Evolutionary conservation across 768 basidiomycete genomes (phyloP).

Genomic region (Leccinum arenicola): DNA sequence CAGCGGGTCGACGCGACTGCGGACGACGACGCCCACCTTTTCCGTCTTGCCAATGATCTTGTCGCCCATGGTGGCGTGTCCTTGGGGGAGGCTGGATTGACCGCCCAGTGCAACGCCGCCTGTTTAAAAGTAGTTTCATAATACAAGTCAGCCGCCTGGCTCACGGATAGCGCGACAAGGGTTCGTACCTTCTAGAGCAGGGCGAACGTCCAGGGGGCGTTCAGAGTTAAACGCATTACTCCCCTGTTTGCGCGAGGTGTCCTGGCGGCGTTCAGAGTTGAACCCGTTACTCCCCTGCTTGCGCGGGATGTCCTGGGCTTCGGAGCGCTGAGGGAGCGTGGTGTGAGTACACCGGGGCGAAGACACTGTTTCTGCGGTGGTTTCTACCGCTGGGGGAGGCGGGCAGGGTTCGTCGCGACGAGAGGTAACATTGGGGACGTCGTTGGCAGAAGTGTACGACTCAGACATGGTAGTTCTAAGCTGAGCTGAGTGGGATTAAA

Average conservation of each 20-base stretch:
- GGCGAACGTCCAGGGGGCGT: constrained; percentile 37
- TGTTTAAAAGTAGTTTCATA: neutral
- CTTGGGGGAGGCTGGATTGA: constrained; percentile 24
- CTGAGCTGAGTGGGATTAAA: neutral
- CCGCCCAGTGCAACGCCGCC: constrained; percentile 29
- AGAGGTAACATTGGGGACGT: constrained; percentile 21
- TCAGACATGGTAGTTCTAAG: neutral
- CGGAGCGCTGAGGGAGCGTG: neutral
- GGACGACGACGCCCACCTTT: constrained; percentile 38
- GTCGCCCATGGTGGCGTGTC: constrained; percentile 45
- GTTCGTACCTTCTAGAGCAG: constrained; percentile 31
- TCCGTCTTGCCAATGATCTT: constrained; percentile 59
- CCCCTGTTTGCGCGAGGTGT: neutral
- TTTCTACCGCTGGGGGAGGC: constrained; percentile 38
- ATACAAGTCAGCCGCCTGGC: neutral
- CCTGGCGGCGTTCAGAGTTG: constrained; percentile 28
- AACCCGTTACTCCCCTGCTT: constrained; percentile 24
- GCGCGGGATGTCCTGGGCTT: neutral
- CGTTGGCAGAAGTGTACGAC: constrained; percentile 22
- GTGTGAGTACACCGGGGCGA: neutral
- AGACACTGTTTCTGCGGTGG: neutral
- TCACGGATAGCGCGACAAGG: neutral
- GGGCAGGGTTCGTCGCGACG: constrained; percentile 49
- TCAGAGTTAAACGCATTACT: constrained; percentile 30
- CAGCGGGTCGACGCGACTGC: neutral